Evolutionary conservation across 768 basidiomycete genomes (phyloP).

Genomic region (Tylopilus subfusipes): DNA sequence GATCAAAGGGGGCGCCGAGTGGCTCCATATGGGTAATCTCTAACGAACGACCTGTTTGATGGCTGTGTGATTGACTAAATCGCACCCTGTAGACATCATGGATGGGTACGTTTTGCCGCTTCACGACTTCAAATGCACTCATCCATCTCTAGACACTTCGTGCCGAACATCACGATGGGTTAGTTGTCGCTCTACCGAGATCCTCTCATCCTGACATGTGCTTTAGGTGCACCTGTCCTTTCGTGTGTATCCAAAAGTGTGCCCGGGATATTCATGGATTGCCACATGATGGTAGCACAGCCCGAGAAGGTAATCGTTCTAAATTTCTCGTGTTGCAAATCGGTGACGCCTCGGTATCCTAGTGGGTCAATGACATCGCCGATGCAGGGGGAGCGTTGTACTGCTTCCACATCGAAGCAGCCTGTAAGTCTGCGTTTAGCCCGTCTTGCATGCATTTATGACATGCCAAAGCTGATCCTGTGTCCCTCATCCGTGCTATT

Average conservation of each 20-base stretch:
- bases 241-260: slow-evolving; percentile 80
- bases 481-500: slow-evolving; percentile 77
- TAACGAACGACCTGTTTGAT: slow-evolving; percentile 2
- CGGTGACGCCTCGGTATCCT: not conserved
- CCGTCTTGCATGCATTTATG: slow-evolving; percentile 14
- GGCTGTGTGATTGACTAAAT: slow-evolving; percentile 8
- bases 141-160: slow-evolving; percentile 73
- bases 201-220: slow-evolving; percentile 11
- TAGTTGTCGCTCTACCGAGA: slow-evolving; percentile 19
- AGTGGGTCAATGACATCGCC: slow-evolving; percentile 98
- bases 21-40: slow-evolving; percentile 90
- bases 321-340: not conserved
- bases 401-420: slow-evolving; percentile 95
- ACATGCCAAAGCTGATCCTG: slow-evolving; percentile 53
- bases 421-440: slow-evolving; percentile 48
- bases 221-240: slow-evolving; percentile 80
- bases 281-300: slow-evolving; percentile 99
- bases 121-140: not conserved
- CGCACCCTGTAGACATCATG: slow-evolving; percentile 80
- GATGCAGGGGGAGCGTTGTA: slow-evolving; percentile 93
- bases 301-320: slow-evolving; percentile 71
- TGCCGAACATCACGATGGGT: slow-evolving; percentile 99
- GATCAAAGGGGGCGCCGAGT: slow-evolving; percentile 93
- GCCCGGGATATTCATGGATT: slow-evolving; percentile 98
- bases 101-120: slow-evolving; percentile 63